These are phyloP conservation scores for Borovskyia barvae DNA, from an alignment of 208 protist genomes.

Conservation along the genomic window DNA sequence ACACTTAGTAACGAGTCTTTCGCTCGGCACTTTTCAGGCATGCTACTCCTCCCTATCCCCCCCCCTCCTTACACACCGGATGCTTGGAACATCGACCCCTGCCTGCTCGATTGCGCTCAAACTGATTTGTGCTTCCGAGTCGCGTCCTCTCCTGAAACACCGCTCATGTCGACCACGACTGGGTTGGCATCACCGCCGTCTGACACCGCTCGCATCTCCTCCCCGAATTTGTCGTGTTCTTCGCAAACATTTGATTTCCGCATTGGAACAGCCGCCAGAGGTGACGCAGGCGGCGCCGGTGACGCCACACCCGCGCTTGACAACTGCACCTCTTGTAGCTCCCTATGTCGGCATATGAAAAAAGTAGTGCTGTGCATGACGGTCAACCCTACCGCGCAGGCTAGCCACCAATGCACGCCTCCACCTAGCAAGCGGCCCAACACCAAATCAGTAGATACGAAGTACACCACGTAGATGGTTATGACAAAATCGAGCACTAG, in stretches of 20 bases:
- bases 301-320: constrained; percentile 4
- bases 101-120: no score
- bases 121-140: constrained; percentile 16
- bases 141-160: neutral
- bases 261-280: no score
- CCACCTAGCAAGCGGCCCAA: constrained; percentile 34
- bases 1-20: no score
- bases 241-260: neutral
- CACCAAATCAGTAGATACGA: constrained; percentile 40
- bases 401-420: constrained; percentile 56
- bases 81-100: no score
- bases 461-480: constrained; percentile 76
- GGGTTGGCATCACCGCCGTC: neutral
- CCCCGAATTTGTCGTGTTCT: neutral
- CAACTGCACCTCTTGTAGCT: constrained; percentile 68
- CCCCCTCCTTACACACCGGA: no score
- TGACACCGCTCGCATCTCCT: constrained; percentile 7
- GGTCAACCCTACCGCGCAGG: constrained; percentile 22
- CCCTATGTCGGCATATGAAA: constrained; percentile 45
- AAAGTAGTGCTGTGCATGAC: constrained; percentile 48
- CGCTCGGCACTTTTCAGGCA: no score
- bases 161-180: constrained; percentile 10
- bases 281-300: neutral
- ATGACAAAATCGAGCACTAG: constrained; percentile 76
- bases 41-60: no score